These are phyloP conservation scores for Pulicaria dysenterica DNA, from an alignment of 129 eudicot species.

Conservation along the genomic window DNA sequence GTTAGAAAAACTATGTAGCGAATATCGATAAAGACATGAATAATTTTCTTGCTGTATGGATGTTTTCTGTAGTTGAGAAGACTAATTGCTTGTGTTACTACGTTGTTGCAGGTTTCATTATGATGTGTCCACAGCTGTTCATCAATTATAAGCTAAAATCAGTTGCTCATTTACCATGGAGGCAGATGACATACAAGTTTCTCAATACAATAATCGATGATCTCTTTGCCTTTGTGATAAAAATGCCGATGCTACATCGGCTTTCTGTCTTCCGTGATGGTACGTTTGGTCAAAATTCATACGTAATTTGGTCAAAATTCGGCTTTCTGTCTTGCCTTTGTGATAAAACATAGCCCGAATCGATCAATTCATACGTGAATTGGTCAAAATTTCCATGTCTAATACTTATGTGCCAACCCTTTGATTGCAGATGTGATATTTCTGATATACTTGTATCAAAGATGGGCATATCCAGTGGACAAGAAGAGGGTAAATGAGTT, in stretches of 20 bases:
- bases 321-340: too few species aligned
- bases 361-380: neutral
- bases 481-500: slow-evolving; percentile 90
- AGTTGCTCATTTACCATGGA: slow-evolving; percentile 98
- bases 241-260: slow-evolving; percentile 92
- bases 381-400: neutral
- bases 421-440: slow-evolving; percentile 78
- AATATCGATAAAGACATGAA: too few species aligned
- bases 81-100: neutral
- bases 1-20: too few species aligned
- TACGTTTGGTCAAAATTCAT: too few species aligned
- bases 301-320: too few species aligned
- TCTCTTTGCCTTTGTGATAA: slow-evolving; percentile 95
- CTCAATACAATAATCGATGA: slow-evolving; percentile 92
- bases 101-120: slow-evolving; percentile 71
- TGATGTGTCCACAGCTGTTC: slow-evolving; percentile 99
- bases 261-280: slow-evolving; percentile 99
- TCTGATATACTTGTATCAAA: slow-evolving; percentile 81
- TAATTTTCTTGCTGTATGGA: neutral
- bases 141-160: slow-evolving; percentile 93
- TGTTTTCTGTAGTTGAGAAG: neutral
- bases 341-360: neutral
- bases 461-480: slow-evolving; percentile 95
- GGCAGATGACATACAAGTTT: slow-evolving; percentile 99
- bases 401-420: neutral